Conservation (phyloP, 306 rosid species). For the Pterocarpus santalinus region DNA sequence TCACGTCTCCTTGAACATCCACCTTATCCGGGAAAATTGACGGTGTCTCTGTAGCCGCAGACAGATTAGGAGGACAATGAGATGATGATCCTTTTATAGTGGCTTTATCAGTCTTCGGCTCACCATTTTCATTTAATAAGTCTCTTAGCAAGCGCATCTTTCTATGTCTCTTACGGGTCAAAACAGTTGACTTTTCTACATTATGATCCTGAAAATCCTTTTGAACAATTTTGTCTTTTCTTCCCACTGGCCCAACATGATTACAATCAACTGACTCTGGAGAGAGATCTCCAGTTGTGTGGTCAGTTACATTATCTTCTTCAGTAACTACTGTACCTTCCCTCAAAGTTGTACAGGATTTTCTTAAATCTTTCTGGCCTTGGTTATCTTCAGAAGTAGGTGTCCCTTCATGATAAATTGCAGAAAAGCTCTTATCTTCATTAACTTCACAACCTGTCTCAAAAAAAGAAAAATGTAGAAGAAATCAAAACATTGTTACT, state of each 20-base stretch:
- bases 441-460: conserved; percentile 54
- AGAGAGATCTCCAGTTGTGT: conserved; percentile 36
- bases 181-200: conserved; percentile 46
- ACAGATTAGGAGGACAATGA: conserved; percentile 39
- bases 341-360: conserved; percentile 29
- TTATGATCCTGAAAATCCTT: conserved; percentile 49
- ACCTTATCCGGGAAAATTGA: conserved; percentile 46
- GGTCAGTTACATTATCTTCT: conserved; percentile 41
- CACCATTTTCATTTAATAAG: conserved; percentile 55
- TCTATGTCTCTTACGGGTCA: conserved; percentile 55
- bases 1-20: conserved; percentile 49
- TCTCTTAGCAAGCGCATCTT: conserved; percentile 69
- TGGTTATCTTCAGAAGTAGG: conserved; percentile 45
- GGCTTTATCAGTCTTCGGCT: conserved; percentile 49
- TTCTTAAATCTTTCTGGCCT: conserved; percentile 35
- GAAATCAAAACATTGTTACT: conserved; percentile 35
- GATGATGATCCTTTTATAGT: conserved; percentile 47
- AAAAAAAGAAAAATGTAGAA: neutral
- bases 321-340: conserved; percentile 29
- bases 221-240: conserved; percentile 37
- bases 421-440: conserved; percentile 47
- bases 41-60: conserved; percentile 43
- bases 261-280: conserved; percentile 39
- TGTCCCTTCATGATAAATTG: conserved; percentile 36
- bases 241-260: conserved; percentile 47